phyloP scores from a whole-genome alignment of 1,284 basidiomycete genomes.

The Leccinum pallidistipes region DNA sequence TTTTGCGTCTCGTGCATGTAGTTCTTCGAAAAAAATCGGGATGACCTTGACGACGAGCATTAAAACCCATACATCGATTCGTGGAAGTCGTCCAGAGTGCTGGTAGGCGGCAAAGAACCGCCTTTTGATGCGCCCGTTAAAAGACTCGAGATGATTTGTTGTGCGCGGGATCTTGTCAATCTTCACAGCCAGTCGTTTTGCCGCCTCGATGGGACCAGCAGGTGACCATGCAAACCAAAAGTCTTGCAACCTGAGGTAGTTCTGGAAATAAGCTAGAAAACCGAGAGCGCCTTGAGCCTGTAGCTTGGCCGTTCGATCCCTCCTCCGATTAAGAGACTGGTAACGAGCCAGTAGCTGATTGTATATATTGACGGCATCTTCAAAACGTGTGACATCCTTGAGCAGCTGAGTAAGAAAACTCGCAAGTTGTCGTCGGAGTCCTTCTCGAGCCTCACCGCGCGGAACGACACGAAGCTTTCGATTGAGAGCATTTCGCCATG shows the following conservation, averaged over 20 bases:
- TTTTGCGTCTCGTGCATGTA: neutral
- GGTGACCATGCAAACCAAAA: neutral
- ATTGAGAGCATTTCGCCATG: neutral
- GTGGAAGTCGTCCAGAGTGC: neutral
- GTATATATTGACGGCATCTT: neutral
- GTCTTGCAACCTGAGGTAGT: neutral
- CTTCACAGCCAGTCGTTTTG: neutral
- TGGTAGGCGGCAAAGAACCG: neutral
- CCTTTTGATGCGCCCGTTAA: neutral
- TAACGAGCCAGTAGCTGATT: neutral
- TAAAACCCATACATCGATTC: neutral
- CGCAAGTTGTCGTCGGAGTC: neutral
- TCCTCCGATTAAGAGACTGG: neutral
- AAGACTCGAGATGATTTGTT: neutral
- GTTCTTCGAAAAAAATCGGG: neutral
- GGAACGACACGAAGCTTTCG: neutral
- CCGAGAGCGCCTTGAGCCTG: neutral
- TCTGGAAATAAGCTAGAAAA: neutral
- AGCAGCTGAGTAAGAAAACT: neutral
- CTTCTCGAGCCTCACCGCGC: neutral
- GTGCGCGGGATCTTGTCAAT: neutral
- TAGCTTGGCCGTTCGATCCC: neutral
- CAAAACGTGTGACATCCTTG: neutral
- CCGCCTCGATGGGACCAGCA: neutral
- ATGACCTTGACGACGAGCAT: neutral